A percentile compares a stretch with the other conserved stretches of the same genome.
phyloP scores from a whole-genome alignment of 2,329 filamentous ascomycete genomes.

The Aspergillus clavatus region DNA sequence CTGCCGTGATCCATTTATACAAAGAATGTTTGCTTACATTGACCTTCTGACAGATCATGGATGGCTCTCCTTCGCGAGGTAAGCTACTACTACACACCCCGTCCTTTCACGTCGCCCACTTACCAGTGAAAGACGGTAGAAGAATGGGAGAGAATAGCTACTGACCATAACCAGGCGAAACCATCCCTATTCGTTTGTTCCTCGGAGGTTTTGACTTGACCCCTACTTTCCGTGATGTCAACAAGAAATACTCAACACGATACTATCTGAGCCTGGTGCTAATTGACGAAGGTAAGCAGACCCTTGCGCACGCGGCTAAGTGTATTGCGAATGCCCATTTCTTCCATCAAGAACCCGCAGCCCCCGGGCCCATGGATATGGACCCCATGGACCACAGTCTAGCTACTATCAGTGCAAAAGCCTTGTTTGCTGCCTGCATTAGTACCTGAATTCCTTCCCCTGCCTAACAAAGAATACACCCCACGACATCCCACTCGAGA shows the following conservation, averaged over 20 bases:
- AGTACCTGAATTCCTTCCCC: conserved; percentile 9
- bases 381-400: too few species aligned
- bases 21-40: conserved; percentile 7
- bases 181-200: conserved; percentile 95
- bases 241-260: conserved; percentile 98
- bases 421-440: conserved; percentile 13
- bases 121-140: too few species aligned
- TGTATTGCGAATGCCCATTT: background rate
- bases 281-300: conserved; percentile 74
- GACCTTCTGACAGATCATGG: conserved; percentile 72
- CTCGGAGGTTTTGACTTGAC: conserved; percentile 96
- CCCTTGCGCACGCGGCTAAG: conserved; percentile 1
- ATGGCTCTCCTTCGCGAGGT: conserved; percentile 93
- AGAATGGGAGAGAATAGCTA: conserved; percentile 1
- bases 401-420: background rate
- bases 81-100: conserved; percentile 33
- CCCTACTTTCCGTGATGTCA: conserved; percentile 96
- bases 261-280: conserved; percentile 96
- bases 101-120: background rate
- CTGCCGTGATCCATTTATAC: conserved; percentile 1
- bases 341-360: too few species aligned
- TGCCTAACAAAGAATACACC: conserved; percentile 1
- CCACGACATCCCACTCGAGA: conserved; percentile 16
- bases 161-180: conserved; percentile 56
- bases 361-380: too few species aligned